phyloP scores from a whole-genome alignment of 1,139 yeast species.

The Sugiyamaella neomexicana region DNA sequence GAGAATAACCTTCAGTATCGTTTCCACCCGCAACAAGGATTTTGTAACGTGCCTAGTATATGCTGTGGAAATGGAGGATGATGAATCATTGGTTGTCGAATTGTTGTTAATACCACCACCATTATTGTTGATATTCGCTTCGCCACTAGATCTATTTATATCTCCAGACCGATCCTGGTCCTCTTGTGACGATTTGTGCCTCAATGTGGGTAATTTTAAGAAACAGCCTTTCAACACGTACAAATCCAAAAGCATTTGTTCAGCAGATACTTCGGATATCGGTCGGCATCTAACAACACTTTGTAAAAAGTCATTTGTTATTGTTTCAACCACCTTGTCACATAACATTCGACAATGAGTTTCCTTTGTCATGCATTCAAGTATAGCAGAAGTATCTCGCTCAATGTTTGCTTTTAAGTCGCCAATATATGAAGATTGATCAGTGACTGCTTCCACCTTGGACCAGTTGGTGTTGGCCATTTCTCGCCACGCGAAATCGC shows the following conservation, averaged over 20 bases:
- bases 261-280: slow-evolving; percentile 67
- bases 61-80: slow-evolving; percentile 40
- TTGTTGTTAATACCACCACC: neutral
- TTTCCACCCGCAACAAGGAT: slow-evolving; percentile 57
- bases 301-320: slow-evolving; percentile 57
- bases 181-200: neutral
- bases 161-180: slow-evolving; percentile 1
- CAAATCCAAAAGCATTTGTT: slow-evolving; percentile 75
- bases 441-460: slow-evolving; percentile 59
- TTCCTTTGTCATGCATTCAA: slow-evolving; percentile 66
- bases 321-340: slow-evolving; percentile 70
- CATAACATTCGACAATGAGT: slow-evolving; percentile 70
- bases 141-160: neutral
- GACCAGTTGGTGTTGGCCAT: slow-evolving; percentile 81
- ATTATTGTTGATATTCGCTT: neutral
- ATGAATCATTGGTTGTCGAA: slow-evolving; percentile 17
- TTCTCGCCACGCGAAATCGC: slow-evolving; percentile 79
- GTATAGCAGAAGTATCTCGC: slow-evolving; percentile 50
- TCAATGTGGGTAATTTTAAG: slow-evolving; percentile 48
- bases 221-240: slow-evolving; percentile 61
- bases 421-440: slow-evolving; percentile 65
- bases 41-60: slow-evolving; percentile 53
- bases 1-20: slow-evolving; percentile 63
- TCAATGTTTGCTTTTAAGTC: slow-evolving; percentile 55
- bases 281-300: slow-evolving; percentile 63